Base-by-base conservation (phyloP, 163 green algal species). In the Prototheca cutis region DNA sequence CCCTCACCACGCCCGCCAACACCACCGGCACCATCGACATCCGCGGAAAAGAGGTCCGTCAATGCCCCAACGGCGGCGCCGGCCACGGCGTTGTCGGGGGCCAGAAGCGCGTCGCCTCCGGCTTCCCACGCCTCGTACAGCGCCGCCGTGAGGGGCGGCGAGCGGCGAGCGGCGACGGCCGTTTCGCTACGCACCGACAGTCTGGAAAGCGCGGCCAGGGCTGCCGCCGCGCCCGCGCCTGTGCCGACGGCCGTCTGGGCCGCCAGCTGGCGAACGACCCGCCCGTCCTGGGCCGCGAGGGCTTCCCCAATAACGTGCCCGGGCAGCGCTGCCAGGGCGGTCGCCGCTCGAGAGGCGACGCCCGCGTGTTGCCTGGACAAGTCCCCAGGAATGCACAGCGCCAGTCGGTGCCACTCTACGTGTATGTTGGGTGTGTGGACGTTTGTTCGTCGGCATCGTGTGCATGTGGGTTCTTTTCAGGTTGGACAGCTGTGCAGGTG, bases 111-210 rank as follows among this genome's bases (percentile, higher is more conserved):
- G 2, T 63, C 55, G 0, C 55, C 58, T 30, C 58, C 42, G 2
- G 33, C 55, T 42, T 70, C 63, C 63, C 63, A 70, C 33, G 42
- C 13, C 25, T 70, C 63, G 5, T 64, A 64, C 40, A 70, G 55
- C 27, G 55, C 63, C n/a, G 33, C 32, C 18, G 62, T 51, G 33
- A 59, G 42, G 10, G 18, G 39, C 1, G 63, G 45, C 10, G 27
- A 32, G 30, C 39, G 34, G 2, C 49, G 55, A 8, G 55, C 63
- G 23, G 48, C 49, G 19, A 59, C 51, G 5, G 27, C 27, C 40
- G 71, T 17, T 27, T 63, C 30, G 28, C 48, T 48, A 48, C 71
- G 68, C 4, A 28, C 40, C 10, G 62, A 58, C 40, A 76, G 62
- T 19, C 47, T n/a, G 21, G 32, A 7, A 52, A 76, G 53, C 48